Evolutionary conservation across 352 stramenopile genomes (phyloP).

Genomic region (Hyaloperonospora brassicae): DNA sequence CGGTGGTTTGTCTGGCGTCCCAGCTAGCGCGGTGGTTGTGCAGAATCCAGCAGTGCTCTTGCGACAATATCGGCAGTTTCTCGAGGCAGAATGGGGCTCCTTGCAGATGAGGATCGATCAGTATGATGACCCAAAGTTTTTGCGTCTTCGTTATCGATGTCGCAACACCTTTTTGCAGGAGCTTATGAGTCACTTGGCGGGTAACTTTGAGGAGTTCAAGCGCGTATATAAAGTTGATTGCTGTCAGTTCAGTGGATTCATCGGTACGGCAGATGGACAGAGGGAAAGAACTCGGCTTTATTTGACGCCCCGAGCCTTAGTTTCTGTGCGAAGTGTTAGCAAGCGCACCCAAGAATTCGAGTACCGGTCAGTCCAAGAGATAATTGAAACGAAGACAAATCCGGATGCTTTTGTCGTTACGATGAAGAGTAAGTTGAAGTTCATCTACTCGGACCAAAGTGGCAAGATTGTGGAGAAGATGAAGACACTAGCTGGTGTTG

Average conservation of each 20-base stretch:
- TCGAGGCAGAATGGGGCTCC: conserved; percentile 49
- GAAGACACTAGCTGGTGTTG: conserved; percentile 49
- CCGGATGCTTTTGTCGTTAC: conserved; percentile 56
- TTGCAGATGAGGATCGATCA: conserved; percentile 52
- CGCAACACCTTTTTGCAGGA: conserved; percentile 77
- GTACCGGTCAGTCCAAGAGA: conserved; percentile 49
- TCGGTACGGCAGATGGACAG: conserved; percentile 59
- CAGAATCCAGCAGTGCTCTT: conserved; percentile 71
- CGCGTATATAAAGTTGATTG: conserved; percentile 60
- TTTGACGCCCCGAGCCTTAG: conserved; percentile 57
- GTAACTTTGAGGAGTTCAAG: conserved; percentile 74
- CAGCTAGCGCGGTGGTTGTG: conserved; percentile 29
- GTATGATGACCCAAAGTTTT: conserved; percentile 55
- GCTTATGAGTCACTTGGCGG: conserved; percentile 69
- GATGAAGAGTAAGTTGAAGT: conserved; percentile 56
- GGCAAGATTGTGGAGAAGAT: conserved; percentile 56
- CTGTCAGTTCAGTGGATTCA: conserved; percentile 65
- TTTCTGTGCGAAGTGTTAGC: conserved; percentile 55
- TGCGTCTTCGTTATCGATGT: conserved; percentile 67
- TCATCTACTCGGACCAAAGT: conserved; percentile 63
- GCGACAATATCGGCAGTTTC: conserved; percentile 64
- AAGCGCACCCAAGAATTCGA: conserved; percentile 71
- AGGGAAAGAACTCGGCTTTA: conserved; percentile 68
- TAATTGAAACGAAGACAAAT: conserved; percentile 35
- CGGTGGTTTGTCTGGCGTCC: conserved; percentile 21